Evolutionary conservation across 2,329 filamentous ascomycete species (phyloP), one percentile per base, ranked within the genome.

Genomic region (Hypoxylon sp.): DNA sequence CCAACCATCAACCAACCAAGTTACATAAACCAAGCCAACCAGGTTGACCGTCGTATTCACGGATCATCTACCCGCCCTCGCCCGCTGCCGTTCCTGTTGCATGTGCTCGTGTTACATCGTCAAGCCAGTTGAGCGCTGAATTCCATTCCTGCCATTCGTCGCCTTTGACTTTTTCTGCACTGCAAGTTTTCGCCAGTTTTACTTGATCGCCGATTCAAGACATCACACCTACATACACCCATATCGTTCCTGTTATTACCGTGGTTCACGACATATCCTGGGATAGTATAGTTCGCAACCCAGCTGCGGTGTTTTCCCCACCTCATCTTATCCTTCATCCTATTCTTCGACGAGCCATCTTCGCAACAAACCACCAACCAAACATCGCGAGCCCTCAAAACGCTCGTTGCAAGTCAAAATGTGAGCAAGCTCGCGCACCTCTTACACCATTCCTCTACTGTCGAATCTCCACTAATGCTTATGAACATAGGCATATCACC

Each of bases 401-500:
- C 11, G 19, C 13, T 29, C 41, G 5, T 29, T 31, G n/a, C 13
- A 21, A 38, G 40, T 43, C 43, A 58, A 58, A 38, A 58, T 58
- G 55, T 58, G 46, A 41, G 48, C 38, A 56, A 52, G 51, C 40
- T 25, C 43, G 25, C 38, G 15, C 23, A 17, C 31, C 34, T 25
- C 31, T 49, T 13, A 17, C 21, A 37, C 29, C 11, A 4, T 5
- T 13, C 30, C 16, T 11, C 11, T 16, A 8, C 5, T 7, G 20
- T 41, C 25, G 7, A 12, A 43, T 17, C 21, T 21, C 20, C 9
- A 20, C 48, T 59, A 42, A 56, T 21, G 7, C 20, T 32, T 25
- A 29, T 13, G n/a, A 15, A 12, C 26, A 26, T 63, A 91, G 87
- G 88, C 86, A 82, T 72, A 85, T 90, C 71, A 89, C 88, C 59